phyloP scores from a whole-genome alignment of 2,329 filamentous ascomycete species.

The Apiospora kogelbergensis region DNA sequence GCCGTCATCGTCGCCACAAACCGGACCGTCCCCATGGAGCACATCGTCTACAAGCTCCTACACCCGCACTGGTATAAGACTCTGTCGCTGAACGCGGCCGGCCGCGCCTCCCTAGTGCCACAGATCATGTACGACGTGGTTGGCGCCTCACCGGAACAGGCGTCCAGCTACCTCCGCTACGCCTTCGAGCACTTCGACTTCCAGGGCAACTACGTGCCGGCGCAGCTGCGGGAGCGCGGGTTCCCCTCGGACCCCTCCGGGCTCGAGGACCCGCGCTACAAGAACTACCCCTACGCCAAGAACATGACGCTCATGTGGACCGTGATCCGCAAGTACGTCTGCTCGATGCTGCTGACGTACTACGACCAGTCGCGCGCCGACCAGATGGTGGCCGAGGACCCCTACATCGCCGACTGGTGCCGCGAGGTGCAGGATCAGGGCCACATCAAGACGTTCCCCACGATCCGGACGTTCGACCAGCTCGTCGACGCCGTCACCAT shows the following conservation, averaged over 20 bases:
- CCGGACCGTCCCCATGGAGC: conserved; percentile 39
- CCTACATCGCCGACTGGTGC: conserved; percentile 38
- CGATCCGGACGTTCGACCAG: conserved; percentile 38
- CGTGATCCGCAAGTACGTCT: conserved; percentile 41
- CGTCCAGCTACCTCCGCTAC: conserved; percentile 37
- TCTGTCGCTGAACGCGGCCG: conserved; percentile 47
- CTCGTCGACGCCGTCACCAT: conserved; percentile 48
- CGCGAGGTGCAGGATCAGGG: conserved; percentile 39
- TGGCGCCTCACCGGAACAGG: conserved; percentile 38
- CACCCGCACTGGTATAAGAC: conserved; percentile 52
- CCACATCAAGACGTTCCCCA: conserved; percentile 42
- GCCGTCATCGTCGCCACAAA: conserved; percentile 46
- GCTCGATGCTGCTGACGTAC: conserved; percentile 34
- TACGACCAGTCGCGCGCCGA: conserved; percentile 32
- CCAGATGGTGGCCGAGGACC: conserved; percentile 28
- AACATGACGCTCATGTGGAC: conserved; percentile 46
- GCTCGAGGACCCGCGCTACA: conserved; percentile 37
- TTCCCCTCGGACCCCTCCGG: conserved; percentile 37
- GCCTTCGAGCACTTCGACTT: conserved; percentile 46
- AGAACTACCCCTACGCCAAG: conserved; percentile 49
- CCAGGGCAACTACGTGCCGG: conserved; percentile 43
- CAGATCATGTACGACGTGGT: conserved; percentile 42
- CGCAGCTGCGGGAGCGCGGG: conserved; percentile 42
- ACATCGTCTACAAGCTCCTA: conserved; percentile 43
- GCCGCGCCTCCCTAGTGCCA: conserved; percentile 43